Percentiles rank a stretch among this genome's conserved stretches.
phyloP scores from a whole-genome alignment of 208 protist genomes.

The Endotrypanum monterogeii region DNA sequence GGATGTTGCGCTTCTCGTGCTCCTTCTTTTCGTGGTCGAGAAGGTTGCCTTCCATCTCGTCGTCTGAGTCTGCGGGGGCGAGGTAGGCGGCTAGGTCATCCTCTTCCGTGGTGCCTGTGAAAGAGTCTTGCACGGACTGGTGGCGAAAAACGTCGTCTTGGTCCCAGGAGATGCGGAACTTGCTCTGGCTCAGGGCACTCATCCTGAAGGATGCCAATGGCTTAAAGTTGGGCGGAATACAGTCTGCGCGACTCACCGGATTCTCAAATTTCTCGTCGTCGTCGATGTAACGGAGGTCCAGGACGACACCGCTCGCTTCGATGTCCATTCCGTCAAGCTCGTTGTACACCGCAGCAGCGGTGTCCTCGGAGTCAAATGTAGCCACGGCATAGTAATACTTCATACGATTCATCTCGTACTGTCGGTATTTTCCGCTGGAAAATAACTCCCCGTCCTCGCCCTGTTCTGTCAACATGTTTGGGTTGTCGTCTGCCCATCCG shows the following conservation, averaged over 20 bases:
- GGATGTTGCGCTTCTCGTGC: constrained; percentile 61
- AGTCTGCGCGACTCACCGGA: constrained; percentile 59
- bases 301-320: constrained; percentile 92
- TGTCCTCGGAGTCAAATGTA: constrained; percentile 93
- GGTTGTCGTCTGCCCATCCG: constrained; percentile 81
- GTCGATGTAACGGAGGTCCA: constrained; percentile 97
- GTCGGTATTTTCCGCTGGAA: constrained; percentile 87
- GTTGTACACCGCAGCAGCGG: constrained; percentile 92
- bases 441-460: constrained; percentile 90
- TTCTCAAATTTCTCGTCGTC: constrained; percentile 91
- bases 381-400: constrained; percentile 98
- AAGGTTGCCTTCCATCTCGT: constrained; percentile 37
- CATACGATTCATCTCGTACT: constrained; percentile 95
- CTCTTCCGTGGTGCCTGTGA: constrained; percentile 83
- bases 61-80: constrained; percentile 82
- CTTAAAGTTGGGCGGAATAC: constrained; percentile 81
- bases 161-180: constrained; percentile 93
- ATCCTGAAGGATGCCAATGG: constrained; percentile 82
- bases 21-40: constrained; percentile 30
- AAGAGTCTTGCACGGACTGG: constrained; percentile 82
- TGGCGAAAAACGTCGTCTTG: constrained; percentile 89
- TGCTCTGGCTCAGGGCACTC: constrained; percentile 83
- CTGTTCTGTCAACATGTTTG: constrained; percentile 71
- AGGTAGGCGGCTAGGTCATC: constrained; percentile 91
- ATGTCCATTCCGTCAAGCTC: constrained; percentile 96